These are phyloP conservation scores for Xylaria flabelliformis DNA, from an alignment of 495 filamentous ascomycete species.

Conservation along the genomic window DNA sequence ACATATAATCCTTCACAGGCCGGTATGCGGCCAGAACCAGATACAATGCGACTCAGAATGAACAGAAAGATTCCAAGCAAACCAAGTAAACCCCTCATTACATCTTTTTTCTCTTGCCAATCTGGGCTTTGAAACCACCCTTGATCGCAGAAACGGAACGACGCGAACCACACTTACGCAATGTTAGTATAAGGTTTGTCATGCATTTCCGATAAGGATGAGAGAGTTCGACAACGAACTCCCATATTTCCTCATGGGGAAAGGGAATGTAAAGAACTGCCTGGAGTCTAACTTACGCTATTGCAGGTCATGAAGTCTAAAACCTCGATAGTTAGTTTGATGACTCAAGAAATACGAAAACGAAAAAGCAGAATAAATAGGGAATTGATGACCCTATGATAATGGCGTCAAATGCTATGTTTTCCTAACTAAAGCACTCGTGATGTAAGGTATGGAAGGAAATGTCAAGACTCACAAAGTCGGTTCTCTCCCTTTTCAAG, in stretches of 20 bases:
- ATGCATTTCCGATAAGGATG: not conserved
- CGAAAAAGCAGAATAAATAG: not conserved
- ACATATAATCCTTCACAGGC: slow-evolving; percentile 13
- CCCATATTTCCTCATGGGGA: not conserved
- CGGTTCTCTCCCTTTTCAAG: slow-evolving; percentile 98
- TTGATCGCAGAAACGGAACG: slow-evolving; percentile 97
- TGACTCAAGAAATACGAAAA: not conserved
- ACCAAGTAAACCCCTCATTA: slow-evolving; percentile 15
- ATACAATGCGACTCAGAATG: slow-evolving; percentile 16
- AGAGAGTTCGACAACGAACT: not conserved
- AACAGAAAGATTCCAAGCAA: slow-evolving; percentile 17
- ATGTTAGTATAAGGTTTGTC: slow-evolving; percentile 11
- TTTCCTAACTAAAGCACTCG: not conserved
- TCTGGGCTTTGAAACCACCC: slow-evolving; percentile 98
- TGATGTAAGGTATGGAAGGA: slow-evolving; percentile 53
- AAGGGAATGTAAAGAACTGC: not conserved
- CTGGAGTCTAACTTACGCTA: slow-evolving; percentile 20
- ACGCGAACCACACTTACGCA: slow-evolving; percentile 71
- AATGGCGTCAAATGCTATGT: not conserved
- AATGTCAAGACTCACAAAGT: slow-evolving; percentile 68
- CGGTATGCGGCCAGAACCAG: slow-evolving; percentile 18
- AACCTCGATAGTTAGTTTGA: not conserved
- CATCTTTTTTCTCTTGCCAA: slow-evolving; percentile 88
- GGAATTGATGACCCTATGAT: not conserved
- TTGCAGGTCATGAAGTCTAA: slow-evolving; percentile 55